phyloP scores from a whole-genome alignment of 2,329 filamentous ascomycete species.

The Plectosphaerella plurivora region DNA sequence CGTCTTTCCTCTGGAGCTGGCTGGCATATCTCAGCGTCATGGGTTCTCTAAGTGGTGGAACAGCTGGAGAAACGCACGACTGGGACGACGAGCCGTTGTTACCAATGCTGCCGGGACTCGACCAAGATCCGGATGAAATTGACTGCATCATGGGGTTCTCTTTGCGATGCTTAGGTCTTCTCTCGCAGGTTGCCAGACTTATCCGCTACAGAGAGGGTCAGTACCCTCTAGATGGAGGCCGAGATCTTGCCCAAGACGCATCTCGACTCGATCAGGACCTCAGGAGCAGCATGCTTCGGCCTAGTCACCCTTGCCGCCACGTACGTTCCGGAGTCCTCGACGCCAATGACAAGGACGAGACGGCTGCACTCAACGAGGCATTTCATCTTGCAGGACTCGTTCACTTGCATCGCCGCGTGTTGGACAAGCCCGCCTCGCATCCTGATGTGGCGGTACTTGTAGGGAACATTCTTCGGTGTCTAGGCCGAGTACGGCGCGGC shows the following conservation, averaged over 20 bases:
- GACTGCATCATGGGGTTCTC: constrained; percentile 82
- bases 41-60: constrained; percentile 63
- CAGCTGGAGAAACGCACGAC: constrained; percentile 20
- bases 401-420: constrained; percentile 69
- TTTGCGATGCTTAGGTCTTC: constrained; percentile 62
- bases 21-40: constrained; percentile 80
- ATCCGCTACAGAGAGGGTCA: constrained; percentile 63
- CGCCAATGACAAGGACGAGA: constrained; percentile 55
- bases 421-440: constrained; percentile 55
- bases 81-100: constrained; percentile 39
- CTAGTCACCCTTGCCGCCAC: constrained; percentile 38
- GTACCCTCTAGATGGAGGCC: constrained; percentile 52
- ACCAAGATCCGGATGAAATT: constrained; percentile 59
- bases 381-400: constrained; percentile 77
- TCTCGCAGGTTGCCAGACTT: constrained; percentile 69
- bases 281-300: constrained; percentile 45
- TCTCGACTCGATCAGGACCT: constrained; percentile 57
- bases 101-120: constrained; percentile 45
- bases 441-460: constrained; percentile 60
- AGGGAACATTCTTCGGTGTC: constrained; percentile 55
- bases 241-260: constrained; percentile 51
- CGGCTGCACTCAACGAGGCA: constrained; percentile 69
- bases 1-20: constrained; percentile 76
- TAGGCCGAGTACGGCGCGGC: constrained; percentile 59
- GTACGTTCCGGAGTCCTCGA: constrained; percentile 44